Conservation (phyloP, 2,329 filamentous ascomycete genomes). For the Xylaria sp. region DNA sequence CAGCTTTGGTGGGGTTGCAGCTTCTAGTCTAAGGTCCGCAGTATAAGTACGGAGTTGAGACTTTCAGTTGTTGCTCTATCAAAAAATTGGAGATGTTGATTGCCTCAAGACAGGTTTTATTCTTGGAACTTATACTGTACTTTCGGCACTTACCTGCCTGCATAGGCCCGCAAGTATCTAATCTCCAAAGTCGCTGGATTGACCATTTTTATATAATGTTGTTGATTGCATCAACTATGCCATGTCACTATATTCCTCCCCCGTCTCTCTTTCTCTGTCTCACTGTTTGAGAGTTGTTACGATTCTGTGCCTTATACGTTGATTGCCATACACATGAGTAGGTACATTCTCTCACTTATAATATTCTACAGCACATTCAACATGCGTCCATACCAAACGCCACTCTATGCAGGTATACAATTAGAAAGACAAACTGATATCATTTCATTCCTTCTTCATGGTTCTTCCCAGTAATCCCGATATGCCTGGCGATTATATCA, state of each 20-base stretch:
- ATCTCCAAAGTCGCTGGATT: not conserved
- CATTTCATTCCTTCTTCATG: conserved; percentile 40
- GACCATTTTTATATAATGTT: not conserved
- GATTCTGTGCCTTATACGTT: not conserved
- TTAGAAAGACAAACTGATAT: conserved; percentile 14
- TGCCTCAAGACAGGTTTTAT: not conserved
- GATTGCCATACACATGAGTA: conserved; percentile 6
- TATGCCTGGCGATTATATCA: conserved; percentile 38
- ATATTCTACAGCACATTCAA: conserved; percentile 30
- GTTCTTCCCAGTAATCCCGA: conserved; percentile 41
- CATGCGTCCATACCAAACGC: conserved; percentile 35
- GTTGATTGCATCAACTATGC: not conserved
- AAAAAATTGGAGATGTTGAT: conserved; percentile 2
- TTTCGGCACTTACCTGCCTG: too few species aligned
- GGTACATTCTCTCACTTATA: conserved; percentile 31
- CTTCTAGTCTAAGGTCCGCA: not conserved
- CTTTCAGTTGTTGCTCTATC: conserved; percentile 3
- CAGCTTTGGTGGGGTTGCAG: conserved; percentile 41
- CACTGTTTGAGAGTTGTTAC: not conserved
- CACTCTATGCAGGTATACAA: conserved; percentile 34
- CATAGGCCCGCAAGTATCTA: not conserved
- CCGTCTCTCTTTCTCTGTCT: not conserved
- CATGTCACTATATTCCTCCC: not conserved
- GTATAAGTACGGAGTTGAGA: not conserved
- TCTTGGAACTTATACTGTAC: too few species aligned